Percentiles rank a stretch among this genome's conserved stretches.
Conservation (phyloP, 176 grass and related monocot genomes). For the Otatea glauca region DNA sequence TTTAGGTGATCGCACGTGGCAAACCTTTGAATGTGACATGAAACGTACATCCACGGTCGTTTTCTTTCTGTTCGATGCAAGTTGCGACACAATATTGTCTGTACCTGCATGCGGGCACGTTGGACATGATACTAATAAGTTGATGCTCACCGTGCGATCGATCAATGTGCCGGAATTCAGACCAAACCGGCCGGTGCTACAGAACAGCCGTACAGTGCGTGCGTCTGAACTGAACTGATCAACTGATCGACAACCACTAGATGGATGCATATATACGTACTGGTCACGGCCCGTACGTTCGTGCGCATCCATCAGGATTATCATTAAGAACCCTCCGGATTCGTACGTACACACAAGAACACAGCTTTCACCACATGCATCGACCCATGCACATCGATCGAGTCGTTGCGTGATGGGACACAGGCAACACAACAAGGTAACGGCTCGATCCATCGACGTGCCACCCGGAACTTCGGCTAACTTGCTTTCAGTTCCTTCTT, state of each 20-base stretch:
- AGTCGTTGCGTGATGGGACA: background rate
- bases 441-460: background rate
- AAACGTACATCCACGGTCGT: too few relatives aligned
- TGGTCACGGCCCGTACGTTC: background rate
- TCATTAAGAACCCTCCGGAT: background rate
- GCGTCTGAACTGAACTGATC: background rate
- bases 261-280: background rate
- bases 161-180: too few relatives aligned
- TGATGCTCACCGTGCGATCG: too few relatives aligned
- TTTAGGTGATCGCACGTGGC: too few relatives aligned
- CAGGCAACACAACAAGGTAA: background rate
- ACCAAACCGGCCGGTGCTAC: background rate
- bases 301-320: background rate
- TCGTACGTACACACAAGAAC: background rate
- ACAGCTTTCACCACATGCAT: too few relatives aligned
- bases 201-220: background rate
- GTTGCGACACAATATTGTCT: too few relatives aligned
- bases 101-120: too few relatives aligned
- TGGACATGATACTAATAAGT: too few relatives aligned
- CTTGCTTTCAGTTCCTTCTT: background rate
- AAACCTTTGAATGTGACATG: too few relatives aligned
- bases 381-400: background rate
- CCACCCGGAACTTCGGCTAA: too few relatives aligned
- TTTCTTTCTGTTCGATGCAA: too few relatives aligned
- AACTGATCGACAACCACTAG: background rate